A percentile compares a stretch with the other conserved stretches of the same genome.
Conservation (phyloP, 768 basidiomycete species). For the Tephrocybe sp. region DNA sequence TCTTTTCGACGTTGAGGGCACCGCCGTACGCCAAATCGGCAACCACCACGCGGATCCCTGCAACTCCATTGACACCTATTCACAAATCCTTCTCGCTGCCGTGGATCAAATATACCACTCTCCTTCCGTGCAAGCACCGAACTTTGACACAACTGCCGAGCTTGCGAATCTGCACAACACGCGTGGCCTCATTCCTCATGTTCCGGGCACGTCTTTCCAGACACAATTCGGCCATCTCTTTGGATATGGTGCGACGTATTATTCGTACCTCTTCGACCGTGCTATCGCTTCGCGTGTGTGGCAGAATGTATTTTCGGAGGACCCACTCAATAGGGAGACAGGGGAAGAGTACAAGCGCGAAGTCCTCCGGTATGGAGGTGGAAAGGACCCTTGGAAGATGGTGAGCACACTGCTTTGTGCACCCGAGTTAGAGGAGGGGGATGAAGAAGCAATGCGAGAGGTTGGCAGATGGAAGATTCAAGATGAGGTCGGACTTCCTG, state of each 20-base stretch:
- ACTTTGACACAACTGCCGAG: slow-evolving; percentile 74
- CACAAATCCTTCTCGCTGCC: slow-evolving; percentile 85
- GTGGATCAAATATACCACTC: slow-evolving; percentile 94
- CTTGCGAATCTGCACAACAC: slow-evolving; percentile 62
- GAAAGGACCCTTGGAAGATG: slow-evolving; percentile 94
- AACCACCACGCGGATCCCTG: slow-evolving; percentile 77
- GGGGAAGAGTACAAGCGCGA: slow-evolving; percentile 84
- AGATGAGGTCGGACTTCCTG: slow-evolving; percentile 61
- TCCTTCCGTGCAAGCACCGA: slow-evolving; percentile 44
- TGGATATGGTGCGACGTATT: slow-evolving; percentile 97
- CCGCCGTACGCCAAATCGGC: slow-evolving; percentile 45
- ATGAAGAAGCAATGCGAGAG: slow-evolving; percentile 80
- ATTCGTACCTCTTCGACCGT: slow-evolving; percentile 95
- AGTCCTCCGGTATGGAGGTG: slow-evolving; percentile 81
- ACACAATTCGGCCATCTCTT: slow-evolving; percentile 95
- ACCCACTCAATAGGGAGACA: slow-evolving; percentile 67
- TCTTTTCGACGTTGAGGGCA: slow-evolving; percentile 63
- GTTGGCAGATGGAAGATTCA: slow-evolving; percentile 90
- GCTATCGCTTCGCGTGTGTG: slow-evolving; percentile 95
- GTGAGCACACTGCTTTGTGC: slow-evolving; percentile 67
- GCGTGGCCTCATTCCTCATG: slow-evolving; percentile 81
- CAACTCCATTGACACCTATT: slow-evolving; percentile 83
- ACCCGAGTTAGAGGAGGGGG: slow-evolving; percentile 68
- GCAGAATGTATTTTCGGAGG: slow-evolving; percentile 64
- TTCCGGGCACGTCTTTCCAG: slow-evolving; percentile 87